These are phyloP conservation scores for Cyberlindnera americana DNA, from an alignment of 805 yeast genomes.

Conservation along the genomic window DNA sequence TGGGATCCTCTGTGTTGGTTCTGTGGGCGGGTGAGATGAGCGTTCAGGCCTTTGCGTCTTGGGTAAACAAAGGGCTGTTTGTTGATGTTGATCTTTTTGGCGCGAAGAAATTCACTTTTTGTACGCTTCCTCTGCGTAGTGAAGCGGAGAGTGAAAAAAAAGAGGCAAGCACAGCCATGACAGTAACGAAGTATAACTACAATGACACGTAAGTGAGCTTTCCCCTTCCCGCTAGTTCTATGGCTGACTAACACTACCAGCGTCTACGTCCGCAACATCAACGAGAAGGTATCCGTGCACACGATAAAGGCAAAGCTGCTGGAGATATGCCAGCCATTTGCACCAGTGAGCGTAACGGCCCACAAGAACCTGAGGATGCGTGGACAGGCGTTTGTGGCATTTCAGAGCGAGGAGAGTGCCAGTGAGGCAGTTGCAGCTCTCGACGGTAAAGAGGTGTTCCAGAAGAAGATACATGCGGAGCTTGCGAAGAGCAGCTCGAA, in stretches of 20 bases:
- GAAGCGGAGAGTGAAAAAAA: too few relatives aligned
- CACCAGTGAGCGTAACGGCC: conserved; percentile 51
- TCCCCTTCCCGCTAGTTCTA: too few relatives aligned
- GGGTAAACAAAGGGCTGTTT: too few relatives aligned
- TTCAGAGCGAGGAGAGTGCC: conserved; percentile 41
- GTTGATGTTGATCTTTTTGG: too few relatives aligned
- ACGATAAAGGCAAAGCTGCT: conserved; percentile 44
- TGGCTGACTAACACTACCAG: conserved; percentile 15
- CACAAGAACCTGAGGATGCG: conserved; percentile 60
- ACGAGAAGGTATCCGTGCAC: conserved; percentile 59
- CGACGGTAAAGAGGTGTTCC: conserved; percentile 21
- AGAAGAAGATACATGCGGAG: conserved; percentile 20
- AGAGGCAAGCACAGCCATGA: too few relatives aligned
- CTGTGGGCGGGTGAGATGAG: too few relatives aligned
- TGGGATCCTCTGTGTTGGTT: too few relatives aligned
- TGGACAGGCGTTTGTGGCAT: conserved; percentile 81
- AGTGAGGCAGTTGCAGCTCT: conserved; percentile 23
- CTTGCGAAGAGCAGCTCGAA: conserved; percentile 29
- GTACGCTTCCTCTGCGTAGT: too few relatives aligned
- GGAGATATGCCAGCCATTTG: conserved; percentile 41
- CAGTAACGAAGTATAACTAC: conserved; percentile 9
- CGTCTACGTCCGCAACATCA: conserved; percentile 61
- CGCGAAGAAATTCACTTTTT: too few relatives aligned
- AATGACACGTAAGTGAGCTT: conserved; percentile 24
- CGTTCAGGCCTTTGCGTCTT: too few relatives aligned